Conservation (phyloP, 2,329 filamentous ascomycete genomes). For the Acrodontium crateriforme region DNA sequence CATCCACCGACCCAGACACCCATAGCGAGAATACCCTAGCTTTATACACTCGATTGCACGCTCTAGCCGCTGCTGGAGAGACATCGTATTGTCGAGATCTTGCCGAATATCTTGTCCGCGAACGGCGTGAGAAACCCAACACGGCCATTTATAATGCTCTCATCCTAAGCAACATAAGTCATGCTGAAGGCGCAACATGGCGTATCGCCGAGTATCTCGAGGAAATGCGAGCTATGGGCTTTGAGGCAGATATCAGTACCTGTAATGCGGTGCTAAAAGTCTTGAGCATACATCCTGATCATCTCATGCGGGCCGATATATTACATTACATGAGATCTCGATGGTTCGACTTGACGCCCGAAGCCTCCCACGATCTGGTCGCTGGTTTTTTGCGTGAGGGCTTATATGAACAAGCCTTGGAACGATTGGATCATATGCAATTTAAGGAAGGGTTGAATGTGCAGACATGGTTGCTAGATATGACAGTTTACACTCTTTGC, state of each 20-base stretch:
- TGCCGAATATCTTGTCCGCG: constrained; percentile 44
- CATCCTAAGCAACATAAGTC: constrained; percentile 56
- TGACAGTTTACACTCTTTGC: constrained; percentile 61
- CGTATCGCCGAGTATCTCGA: constrained; percentile 50
- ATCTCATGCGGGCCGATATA: constrained; percentile 57
- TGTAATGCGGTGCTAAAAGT: constrained; percentile 62
- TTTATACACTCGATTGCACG: constrained; percentile 37
- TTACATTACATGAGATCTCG: constrained; percentile 58
- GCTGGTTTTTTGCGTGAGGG: constrained; percentile 66
- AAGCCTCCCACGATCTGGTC: constrained; percentile 53
- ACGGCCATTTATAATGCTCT: constrained; percentile 57
- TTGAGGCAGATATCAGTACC: constrained; percentile 51
- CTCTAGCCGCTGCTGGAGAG: constrained; percentile 25
- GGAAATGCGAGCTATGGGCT: constrained; percentile 52
- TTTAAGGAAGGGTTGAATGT: constrained; percentile 40
- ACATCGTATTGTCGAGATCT: constrained; percentile 30
- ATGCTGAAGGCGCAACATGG: constrained; percentile 49
- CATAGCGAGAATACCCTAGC: constrained; percentile 12
- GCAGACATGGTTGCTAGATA: constrained; percentile 62
- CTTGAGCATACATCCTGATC: constrained; percentile 75
- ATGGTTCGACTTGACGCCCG: constrained; percentile 52
- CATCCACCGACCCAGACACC: constrained; percentile 1
- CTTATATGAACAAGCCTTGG: constrained; percentile 68
- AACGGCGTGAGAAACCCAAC: constrained; percentile 42
- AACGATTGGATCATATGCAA: constrained; percentile 53